Conservation (phyloP, 1,284 basidiomycete genomes). For the Porogramme epimiltina region DNA sequence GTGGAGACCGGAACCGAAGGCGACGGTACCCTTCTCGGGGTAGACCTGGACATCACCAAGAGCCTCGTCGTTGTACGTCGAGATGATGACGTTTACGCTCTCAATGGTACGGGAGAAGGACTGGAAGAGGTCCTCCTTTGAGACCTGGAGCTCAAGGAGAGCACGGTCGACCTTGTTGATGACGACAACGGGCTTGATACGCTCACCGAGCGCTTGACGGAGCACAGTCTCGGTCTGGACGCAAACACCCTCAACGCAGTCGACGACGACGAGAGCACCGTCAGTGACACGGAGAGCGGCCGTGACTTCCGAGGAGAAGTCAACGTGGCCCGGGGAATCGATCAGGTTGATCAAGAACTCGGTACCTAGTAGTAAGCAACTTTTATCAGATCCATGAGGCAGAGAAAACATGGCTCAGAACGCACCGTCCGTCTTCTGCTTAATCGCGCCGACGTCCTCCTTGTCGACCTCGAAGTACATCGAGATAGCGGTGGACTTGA, state of each 20-base stretch:
- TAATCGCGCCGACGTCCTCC: constrained; percentile 84
- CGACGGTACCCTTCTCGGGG: constrained; percentile 98
- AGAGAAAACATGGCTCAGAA: constrained; percentile 19
- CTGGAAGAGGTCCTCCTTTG: constrained; percentile 97
- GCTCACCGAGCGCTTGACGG: constrained; percentile 96
- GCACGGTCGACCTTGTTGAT: constrained; percentile 99
- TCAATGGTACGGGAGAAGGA: constrained; percentile 98
- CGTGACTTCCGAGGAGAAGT: constrained; percentile 99
- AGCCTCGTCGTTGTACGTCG: constrained; percentile 93
- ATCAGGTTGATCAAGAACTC: constrained; percentile 99
- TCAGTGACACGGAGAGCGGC: constrained; percentile 99
- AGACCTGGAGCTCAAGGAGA: constrained; percentile 96
- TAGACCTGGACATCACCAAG: constrained; percentile 99
- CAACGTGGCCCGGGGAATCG: constrained; percentile 99
- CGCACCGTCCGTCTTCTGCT: constrained; percentile 91
- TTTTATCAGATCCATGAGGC: constrained; percentile 26
- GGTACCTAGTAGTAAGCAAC: constrained; percentile 57
- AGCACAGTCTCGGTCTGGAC: constrained; percentile 99
- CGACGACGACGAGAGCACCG: constrained; percentile 97
- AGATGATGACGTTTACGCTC: constrained; percentile 98
- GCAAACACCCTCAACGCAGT: constrained; percentile 99
- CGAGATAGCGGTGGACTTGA: constrained; percentile 99
- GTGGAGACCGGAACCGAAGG: constrained; percentile 99
- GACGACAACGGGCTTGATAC: constrained; percentile 99
- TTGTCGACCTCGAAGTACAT: constrained; percentile 99